Base-by-base conservation (phyloP, 208 protist genomes). In the Leishmania gerbilli region DNA sequence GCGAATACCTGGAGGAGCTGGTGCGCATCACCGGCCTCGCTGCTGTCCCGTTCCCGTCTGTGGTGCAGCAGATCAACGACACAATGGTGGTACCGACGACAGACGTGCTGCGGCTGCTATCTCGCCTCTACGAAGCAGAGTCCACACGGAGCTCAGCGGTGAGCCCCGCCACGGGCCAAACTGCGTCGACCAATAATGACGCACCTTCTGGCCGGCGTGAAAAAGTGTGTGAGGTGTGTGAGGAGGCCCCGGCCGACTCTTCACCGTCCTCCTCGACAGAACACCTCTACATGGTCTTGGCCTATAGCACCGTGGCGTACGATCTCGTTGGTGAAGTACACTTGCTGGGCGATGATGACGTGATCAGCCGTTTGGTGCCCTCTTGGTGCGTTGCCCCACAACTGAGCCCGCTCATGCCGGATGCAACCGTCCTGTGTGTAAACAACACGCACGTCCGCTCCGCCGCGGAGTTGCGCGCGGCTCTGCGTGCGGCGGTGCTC, bases 301-400 rank as follows among this genome's bases (percentile, higher is more conserved):
- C 71, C 15, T 92, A 82, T 76, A 74, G 60, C 17, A 67, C 68
- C 6, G 71, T 76, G 0, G 2, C 5, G 34, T 90, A 84, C 79
- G 81, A 87, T n/a, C 81, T 92, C 13, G 81, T 92, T 1, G 89
- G 89, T 24, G 81, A 90, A 62, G 42, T 71, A 6, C 62, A 75
- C 24, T 37, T 81, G n/a, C 67, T 90, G 31, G 64, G 42, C 6
- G 84, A 92, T 27, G 77, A 79, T 1, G 65, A 69, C 2, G 65
- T 80, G 72, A 53, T 90, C 64, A 42, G 69, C n/a, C 58, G 27
- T 21, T 37, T 92, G 5, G 79, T 91, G 64, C 85, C 85, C 17
- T 31, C 72, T 51, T 77, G 71, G 56, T 84, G 83, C 60, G 45
- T 76, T 5, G 79, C 81, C 9, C 49, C 89, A 2, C 82, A 86